Conservation (phyloP, 192 early-diverging fungal species). For the Gigaspora rosea region DNA sequence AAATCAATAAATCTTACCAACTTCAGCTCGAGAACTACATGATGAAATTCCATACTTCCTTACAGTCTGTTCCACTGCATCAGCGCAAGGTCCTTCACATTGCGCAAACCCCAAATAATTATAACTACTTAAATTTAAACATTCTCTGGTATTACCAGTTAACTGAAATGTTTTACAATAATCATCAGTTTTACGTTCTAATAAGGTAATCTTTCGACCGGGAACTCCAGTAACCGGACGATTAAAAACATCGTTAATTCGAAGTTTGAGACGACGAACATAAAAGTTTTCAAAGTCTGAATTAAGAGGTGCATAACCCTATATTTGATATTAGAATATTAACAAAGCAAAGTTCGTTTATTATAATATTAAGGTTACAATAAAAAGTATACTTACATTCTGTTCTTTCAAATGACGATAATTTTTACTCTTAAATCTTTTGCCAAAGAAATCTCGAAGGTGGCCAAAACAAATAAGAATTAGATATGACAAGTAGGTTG, state of each 20-base stretch:
- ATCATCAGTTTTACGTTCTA: conserved; percentile 86
- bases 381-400: conserved; percentile 51
- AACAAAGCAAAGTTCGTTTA: neutral
- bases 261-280: conserved; percentile 75
- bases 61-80: conserved; percentile 82
- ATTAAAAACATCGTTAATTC: conserved; percentile 93
- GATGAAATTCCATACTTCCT: conserved; percentile 70
- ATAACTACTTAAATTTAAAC: conserved; percentile 93
- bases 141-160: conserved; percentile 76
- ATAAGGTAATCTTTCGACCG: conserved; percentile 78
- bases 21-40: conserved; percentile 70
- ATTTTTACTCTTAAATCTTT: conserved; percentile 69
- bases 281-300: conserved; percentile 98
- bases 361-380: neutral
- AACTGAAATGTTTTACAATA: conserved; percentile 84
- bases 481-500: conserved; percentile 94
- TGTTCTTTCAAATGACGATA: conserved; percentile 73
- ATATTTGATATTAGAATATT: neutral
- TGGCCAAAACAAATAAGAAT: conserved; percentile 94
- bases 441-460: conserved; percentile 88
- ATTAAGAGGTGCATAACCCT: conserved; percentile 91
- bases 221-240: conserved; percentile 93
- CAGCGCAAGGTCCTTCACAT: conserved; percentile 89
- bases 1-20: conserved; percentile 52
- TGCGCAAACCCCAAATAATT: conserved; percentile 99